Percentiles rank a stretch among this genome's conserved stretches.
phyloP scores from a whole-genome alignment of 1,284 basidiomycete species.

The Stygiomarasmius scandens region DNA sequence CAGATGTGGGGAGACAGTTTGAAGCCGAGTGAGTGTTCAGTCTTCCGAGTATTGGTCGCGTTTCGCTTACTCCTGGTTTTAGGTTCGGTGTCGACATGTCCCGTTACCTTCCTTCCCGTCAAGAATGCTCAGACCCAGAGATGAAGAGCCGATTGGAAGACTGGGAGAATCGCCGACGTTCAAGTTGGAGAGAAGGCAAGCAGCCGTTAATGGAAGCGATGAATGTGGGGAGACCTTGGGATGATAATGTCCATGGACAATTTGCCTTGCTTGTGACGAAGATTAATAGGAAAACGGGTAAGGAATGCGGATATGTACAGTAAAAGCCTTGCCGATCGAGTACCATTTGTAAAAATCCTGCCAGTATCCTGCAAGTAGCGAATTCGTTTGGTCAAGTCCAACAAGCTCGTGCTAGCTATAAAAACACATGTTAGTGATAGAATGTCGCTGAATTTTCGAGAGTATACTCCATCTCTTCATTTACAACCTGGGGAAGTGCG shows the following conservation, averaged over 20 bases:
- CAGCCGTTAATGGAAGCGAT: neutral
- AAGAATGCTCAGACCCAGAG: neutral
- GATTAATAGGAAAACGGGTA: neutral
- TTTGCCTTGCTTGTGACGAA: slow-evolving; percentile 1
- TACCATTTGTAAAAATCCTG: slow-evolving; percentile 60
- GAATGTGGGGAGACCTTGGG: neutral
- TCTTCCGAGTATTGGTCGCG: neutral
- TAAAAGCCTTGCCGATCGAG: too few relatives aligned
- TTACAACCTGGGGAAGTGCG: too few relatives aligned
- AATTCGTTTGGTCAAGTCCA: too few relatives aligned
- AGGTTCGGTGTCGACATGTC: neutral
- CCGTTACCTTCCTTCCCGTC: neutral
- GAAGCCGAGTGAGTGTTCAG: slow-evolving; percentile 2
- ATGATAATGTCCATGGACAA: neutral
- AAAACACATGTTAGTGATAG: too few relatives aligned
- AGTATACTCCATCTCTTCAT: too few relatives aligned
- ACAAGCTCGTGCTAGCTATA: too few relatives aligned
- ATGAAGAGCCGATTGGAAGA: neutral
- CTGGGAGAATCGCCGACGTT: neutral
- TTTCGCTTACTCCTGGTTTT: neutral
- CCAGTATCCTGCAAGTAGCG: too few relatives aligned
- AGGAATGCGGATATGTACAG: neutral
- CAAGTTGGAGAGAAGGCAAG: neutral
- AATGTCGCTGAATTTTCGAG: too few relatives aligned
- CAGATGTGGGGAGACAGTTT: slow-evolving; percentile 1